phyloP scores from a whole-genome alignment of 305 asterid genomes.

The Fraxinus angustifolia region DNA sequence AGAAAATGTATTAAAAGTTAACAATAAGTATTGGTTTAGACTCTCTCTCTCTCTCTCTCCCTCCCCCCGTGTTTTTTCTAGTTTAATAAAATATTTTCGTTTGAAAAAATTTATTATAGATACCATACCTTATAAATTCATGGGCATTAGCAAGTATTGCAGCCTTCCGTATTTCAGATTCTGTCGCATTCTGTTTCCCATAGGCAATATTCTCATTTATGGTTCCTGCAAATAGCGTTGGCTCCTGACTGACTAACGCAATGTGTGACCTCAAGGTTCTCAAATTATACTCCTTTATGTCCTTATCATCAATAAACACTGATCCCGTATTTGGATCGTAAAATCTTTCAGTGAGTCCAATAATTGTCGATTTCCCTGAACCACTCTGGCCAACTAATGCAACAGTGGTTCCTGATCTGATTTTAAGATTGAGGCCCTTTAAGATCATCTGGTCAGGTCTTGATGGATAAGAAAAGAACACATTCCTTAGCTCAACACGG shows the following conservation, averaged over 20 bases:
- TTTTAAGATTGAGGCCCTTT: constrained; percentile 58
- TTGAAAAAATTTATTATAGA: not conserved
- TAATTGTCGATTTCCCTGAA: constrained; percentile 70
- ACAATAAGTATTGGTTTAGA: not conserved
- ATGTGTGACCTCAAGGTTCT: constrained; percentile 58
- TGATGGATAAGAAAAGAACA: constrained; percentile 66
- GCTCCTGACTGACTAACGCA: constrained; percentile 78
- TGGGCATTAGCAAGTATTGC: constrained; percentile 75
- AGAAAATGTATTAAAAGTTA: not conserved
- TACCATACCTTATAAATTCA: constrained; percentile 65
- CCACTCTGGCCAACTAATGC: constrained; percentile 85
- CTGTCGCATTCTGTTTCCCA: constrained; percentile 50
- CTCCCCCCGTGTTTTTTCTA: not conserved
- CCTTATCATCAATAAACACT: constrained; percentile 54
- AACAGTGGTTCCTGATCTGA: constrained; percentile 58
- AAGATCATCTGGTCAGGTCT: constrained; percentile 68
- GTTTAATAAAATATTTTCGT: not conserved
- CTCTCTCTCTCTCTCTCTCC: not conserved
- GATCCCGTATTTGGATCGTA: constrained; percentile 68
- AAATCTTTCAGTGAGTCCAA: constrained; percentile 66
- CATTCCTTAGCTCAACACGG: constrained; percentile 55
- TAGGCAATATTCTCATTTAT: constrained; percentile 69
- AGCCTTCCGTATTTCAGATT: constrained; percentile 66
- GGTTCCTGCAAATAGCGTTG: constrained; percentile 68
- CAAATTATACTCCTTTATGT: constrained; percentile 53